These are phyloP conservation scores for Colletotrichum australisinense DNA, from an alignment of 2,329 filamentous ascomycete genomes.

Conservation along the genomic window DNA sequence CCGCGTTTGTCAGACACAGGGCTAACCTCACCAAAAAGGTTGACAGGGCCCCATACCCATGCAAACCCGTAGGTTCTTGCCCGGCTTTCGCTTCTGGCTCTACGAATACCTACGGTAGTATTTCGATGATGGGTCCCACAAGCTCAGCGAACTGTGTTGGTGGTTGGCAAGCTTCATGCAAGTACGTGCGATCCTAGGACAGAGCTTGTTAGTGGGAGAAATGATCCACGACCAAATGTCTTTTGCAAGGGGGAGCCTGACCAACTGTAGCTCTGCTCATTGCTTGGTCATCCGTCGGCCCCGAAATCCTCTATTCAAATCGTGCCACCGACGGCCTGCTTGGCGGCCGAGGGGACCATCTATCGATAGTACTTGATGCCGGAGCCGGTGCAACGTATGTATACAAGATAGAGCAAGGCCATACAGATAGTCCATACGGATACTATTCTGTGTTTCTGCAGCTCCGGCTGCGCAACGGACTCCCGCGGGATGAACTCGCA, in stretches of 20 bases:
- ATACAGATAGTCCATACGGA: background rate
- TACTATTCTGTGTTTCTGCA: constrained; percentile 13
- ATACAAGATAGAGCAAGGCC: constrained; percentile 14
- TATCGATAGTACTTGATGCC: constrained; percentile 13
- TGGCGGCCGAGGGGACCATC: constrained; percentile 16
- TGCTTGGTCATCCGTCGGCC: constrained; percentile 17
- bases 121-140: constrained; percentile 23
- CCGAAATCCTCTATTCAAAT: constrained; percentile 12
- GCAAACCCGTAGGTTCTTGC: constrained; percentile 7
- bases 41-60: constrained; percentile 15
- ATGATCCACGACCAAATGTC: constrained; percentile 10
- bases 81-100: constrained; percentile 17
- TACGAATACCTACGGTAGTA: background rate
- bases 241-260: constrained; percentile 15
- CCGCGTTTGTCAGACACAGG: constrained; percentile 10
- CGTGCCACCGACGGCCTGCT: constrained; percentile 20
- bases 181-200: constrained; percentile 22
- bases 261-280: constrained; percentile 7
- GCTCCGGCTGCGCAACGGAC: constrained; percentile 7
- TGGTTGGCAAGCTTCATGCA: constrained; percentile 24
- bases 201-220: constrained; percentile 27
- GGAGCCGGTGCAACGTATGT: constrained; percentile 5
- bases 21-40: constrained; percentile 1
- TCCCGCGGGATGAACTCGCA: constrained; percentile 14
- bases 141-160: background rate